phyloP scores from a whole-genome alignment of 2,329 filamentous ascomycete genomes.

The Biscogniauxia sp. region DNA sequence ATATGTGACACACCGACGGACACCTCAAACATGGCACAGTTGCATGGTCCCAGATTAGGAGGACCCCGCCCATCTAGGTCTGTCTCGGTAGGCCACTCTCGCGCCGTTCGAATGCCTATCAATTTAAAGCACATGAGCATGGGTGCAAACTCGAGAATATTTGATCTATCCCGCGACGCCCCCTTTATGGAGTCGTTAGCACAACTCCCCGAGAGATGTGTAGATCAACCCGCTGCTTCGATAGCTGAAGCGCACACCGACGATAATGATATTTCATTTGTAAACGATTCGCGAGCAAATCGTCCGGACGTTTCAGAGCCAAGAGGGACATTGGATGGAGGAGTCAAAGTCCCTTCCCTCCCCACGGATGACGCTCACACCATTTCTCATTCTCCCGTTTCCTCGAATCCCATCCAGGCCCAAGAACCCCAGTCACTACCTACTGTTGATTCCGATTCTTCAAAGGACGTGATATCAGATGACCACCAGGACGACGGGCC shows the following conservation, averaged over 20 bases:
- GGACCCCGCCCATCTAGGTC: not conserved
- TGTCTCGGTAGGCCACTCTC: not conserved
- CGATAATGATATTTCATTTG: not conserved
- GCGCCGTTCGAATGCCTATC: not conserved
- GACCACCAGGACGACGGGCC: conserved; percentile 17
- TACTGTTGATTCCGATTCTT: not conserved
- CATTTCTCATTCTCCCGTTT: not conserved
- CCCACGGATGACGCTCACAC: not conserved
- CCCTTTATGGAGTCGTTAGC: not conserved
- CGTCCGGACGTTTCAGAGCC: not conserved
- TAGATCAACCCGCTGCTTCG: not conserved
- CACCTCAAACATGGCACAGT: not conserved
- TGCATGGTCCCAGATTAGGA: not conserved
- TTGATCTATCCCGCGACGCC: not conserved
- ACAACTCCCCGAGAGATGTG: not conserved
- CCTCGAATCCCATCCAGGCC: not conserved
- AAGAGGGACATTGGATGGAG: not conserved
- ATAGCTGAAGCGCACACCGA: not conserved
- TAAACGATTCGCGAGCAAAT: not conserved
- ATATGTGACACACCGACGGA: not conserved
- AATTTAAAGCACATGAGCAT: not conserved
- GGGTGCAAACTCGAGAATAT: not conserved
- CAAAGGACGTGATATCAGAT: conserved; percentile 6
- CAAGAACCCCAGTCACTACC: not conserved
- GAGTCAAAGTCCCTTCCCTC: not conserved